Evolutionary conservation across 306 rosid genomes (phyloP).

Genomic region (Ormosia emarginata): DNA sequence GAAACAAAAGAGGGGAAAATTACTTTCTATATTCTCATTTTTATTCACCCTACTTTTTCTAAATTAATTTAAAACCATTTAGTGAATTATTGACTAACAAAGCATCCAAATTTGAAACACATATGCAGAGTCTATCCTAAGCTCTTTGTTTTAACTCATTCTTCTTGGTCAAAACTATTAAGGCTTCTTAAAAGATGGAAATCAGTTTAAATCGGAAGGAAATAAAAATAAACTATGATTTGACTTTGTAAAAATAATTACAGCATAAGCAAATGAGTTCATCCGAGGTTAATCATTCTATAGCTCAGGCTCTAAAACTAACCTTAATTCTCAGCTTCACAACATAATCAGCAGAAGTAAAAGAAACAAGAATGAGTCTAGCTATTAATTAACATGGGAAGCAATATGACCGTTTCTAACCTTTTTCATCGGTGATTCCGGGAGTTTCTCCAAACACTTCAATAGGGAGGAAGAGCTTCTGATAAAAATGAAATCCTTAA

Average conservation of each 20-base stretch:
- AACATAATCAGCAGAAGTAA: not conserved
- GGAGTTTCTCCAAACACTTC: conserved; percentile 59
- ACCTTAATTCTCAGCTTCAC: not conserved
- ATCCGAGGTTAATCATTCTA: too few species aligned
- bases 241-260: too few species aligned
- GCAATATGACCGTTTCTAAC: too few species aligned
- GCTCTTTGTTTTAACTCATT: too few species aligned
- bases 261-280: too few species aligned
- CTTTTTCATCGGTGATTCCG: conserved; percentile 24
- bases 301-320: not conserved
- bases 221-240: too few species aligned
- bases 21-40: not conserved
- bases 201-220: too few species aligned
- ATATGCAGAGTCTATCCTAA: too few species aligned
- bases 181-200: too few species aligned
- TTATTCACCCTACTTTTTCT: not conserved
- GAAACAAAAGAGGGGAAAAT: not conserved
- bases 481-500: not conserved
- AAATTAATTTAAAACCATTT: not conserved
- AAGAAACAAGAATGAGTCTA: not conserved
- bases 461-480: conserved; percentile 5
- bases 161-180: too few species aligned
- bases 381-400: too few species aligned
- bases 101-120: not conserved
- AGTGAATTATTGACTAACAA: not conserved